Evolutionary conservation across 1,284 basidiomycete genomes (phyloP).

Genomic region (Austroboletus novae-zelandiae): DNA sequence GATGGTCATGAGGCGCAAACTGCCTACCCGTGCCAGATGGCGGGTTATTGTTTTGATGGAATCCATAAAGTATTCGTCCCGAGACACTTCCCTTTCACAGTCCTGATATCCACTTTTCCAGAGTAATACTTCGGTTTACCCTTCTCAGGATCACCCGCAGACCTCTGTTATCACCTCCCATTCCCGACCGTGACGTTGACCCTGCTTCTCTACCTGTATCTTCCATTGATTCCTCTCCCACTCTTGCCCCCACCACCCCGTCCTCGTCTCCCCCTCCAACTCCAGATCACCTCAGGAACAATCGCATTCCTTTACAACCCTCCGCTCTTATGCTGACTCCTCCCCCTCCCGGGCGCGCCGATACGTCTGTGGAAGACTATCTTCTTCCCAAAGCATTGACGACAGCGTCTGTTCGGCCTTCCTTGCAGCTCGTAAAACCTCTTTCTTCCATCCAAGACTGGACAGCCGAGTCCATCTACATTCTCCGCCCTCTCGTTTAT

Average conservation of each 20-base stretch:
- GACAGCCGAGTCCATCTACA: conserved; percentile 65
- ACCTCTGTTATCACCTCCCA: conserved; percentile 71
- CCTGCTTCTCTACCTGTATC: conserved; percentile 61
- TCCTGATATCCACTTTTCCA: conserved; percentile 32
- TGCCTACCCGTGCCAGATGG: conserved; percentile 64
- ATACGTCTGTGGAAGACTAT: conserved; percentile 68
- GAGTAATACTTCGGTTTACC: conserved; percentile 68
- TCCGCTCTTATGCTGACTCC: conserved; percentile 54
- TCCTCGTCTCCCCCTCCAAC: conserved; percentile 51
- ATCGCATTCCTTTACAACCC: conserved; percentile 59
- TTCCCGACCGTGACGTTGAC: conserved; percentile 86
- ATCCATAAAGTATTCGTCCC: conserved; percentile 68
- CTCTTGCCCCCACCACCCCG: conserved; percentile 55
- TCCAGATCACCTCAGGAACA: conserved; percentile 76
- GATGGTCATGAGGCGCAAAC: conserved; percentile 77
- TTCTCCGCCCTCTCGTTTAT: conserved; percentile 70
- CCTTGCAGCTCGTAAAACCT: conserved; percentile 58
- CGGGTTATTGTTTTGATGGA: conserved; percentile 73
- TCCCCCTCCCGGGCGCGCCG: conserved; percentile 48
- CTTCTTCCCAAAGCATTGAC: conserved; percentile 76
- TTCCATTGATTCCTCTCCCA: conserved; percentile 53
- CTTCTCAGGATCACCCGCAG: conserved; percentile 72
- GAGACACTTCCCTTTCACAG: not conserved
- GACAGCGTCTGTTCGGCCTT: conserved; percentile 65
- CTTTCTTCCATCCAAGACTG: conserved; percentile 67